Percentiles rank a stretch among this genome's conserved stretches.
These are phyloP conservation scores for Cladosporium velox DNA, from an alignment of 2,329 filamentous ascomycete species.

Conservation along the genomic window DNA sequence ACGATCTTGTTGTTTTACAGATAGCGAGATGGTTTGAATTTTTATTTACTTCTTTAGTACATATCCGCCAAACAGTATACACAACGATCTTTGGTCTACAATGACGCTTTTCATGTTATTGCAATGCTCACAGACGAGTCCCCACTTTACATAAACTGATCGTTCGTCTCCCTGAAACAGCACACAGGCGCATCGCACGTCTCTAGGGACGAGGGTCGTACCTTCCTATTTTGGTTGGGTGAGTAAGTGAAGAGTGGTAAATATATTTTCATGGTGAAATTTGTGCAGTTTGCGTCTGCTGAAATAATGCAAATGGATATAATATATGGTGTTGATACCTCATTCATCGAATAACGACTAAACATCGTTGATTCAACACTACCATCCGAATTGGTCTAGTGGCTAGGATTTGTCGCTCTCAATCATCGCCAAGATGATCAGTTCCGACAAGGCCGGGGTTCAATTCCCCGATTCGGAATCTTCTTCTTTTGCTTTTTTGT, in stretches of 20 bases:
- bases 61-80: not conserved
- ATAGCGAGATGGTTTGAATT: not conserved
- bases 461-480: constrained; percentile 1
- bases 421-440: not conserved
- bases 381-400: constrained; percentile 4
- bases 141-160: too few relatives aligned
- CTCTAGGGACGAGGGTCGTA: too few relatives aligned
- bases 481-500: not conserved
- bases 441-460: constrained; percentile 7
- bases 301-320: not conserved
- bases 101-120: not conserved
- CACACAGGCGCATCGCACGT: too few relatives aligned
- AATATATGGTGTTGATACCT: not conserved
- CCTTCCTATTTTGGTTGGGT: not conserved
- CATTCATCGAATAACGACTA: not conserved
- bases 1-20: not conserved
- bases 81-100: not conserved
- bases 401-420: constrained; percentile 8
- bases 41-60: not conserved
- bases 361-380: not conserved
- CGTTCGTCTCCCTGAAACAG: too few relatives aligned
- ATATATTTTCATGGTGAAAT: not conserved
- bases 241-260: not conserved
- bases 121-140: not conserved
- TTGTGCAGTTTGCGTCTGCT: not conserved